phyloP scores from a whole-genome alignment of 2,329 filamentous ascomycete genomes.

The Sporothrix euskadiensis region DNA sequence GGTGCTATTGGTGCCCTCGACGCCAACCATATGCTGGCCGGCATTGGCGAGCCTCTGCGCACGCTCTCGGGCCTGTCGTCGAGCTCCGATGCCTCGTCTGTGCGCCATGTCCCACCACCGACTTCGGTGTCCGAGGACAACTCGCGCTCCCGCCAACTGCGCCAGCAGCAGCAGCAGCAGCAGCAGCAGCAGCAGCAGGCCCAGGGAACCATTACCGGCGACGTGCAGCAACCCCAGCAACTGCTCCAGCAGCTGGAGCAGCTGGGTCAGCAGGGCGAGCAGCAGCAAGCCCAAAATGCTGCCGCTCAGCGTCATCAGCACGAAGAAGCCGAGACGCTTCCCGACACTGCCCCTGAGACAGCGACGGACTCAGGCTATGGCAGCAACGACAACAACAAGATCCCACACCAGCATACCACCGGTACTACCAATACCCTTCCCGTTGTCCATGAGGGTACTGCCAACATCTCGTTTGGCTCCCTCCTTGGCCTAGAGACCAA shows the following conservation, averaged over 20 bases:
- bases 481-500: not conserved
- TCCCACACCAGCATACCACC: not conserved
- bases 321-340: constrained; percentile 9
- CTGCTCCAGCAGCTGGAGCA: not conserved
- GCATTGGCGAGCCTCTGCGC: constrained; percentile 21
- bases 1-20: not conserved
- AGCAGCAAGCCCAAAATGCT: not conserved
- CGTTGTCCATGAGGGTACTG: not conserved
- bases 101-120: constrained; percentile 36
- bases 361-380: constrained; percentile 13
- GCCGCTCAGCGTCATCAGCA: not conserved
- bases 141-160: not conserved
- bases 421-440: not conserved
- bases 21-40: not conserved
- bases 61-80: constrained; percentile 32
- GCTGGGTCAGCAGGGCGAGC: not conserved
- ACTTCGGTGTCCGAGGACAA: not conserved
- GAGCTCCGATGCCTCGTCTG: constrained; percentile 34
- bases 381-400: constrained; percentile 8
- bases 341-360: constrained; percentile 1
- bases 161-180: not conserved
- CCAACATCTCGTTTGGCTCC: not conserved
- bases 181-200: not conserved
- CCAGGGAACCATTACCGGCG: not conserved
- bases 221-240: not conserved